Conservation (phyloP, 2,329 filamentous ascomycete genomes). For the Fusarium anguioides region DNA sequence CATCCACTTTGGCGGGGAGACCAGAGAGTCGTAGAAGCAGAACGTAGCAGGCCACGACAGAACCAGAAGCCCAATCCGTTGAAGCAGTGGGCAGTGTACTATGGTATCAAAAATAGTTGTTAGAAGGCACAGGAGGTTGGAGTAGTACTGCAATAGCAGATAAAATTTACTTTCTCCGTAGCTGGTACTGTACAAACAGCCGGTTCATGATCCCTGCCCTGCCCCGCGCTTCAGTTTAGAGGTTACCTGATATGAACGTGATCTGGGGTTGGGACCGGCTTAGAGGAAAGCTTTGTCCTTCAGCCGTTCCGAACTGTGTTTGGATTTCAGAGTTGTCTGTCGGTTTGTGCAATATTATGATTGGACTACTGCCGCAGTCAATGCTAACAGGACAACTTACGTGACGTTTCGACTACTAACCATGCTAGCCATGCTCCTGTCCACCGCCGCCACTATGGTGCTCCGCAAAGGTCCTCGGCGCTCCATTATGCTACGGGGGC, state of each 20-base stretch:
- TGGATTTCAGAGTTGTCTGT: background rate
- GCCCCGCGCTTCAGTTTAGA: slow-evolving; percentile 22
- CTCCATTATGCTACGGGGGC: slow-evolving; percentile 19
- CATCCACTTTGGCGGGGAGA: slow-evolving; percentile 38
- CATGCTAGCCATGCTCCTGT: slow-evolving; percentile 2
- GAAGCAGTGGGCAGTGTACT: background rate
- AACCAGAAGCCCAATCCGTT: slow-evolving; percentile 18
- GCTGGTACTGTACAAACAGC: background rate
- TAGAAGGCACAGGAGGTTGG: background rate
- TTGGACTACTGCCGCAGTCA: slow-evolving; percentile 1
- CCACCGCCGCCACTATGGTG: slow-evolving; percentile 32
- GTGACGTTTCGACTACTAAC: slow-evolving; percentile 38
- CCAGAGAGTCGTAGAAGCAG: slow-evolving; percentile 29
- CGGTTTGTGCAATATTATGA: background rate
- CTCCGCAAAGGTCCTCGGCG: slow-evolving; percentile 33
- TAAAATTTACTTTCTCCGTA: background rate
- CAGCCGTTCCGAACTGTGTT: slow-evolving; percentile 17
- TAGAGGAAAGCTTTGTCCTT: slow-evolving; percentile 23
- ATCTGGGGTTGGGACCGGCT: slow-evolving; percentile 24
- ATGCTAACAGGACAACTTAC: slow-evolving; percentile 26
- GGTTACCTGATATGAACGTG: background rate
- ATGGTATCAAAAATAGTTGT: no score
- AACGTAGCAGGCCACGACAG: slow-evolving; percentile 26
- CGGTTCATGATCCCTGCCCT: slow-evolving; percentile 16
- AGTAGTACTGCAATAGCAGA: background rate